Percentiles rank a stretch among this genome's conserved stretches.
Conservation (phyloP, 768 basidiomycete genomes). For the Coprinopsis cinerea region DNA sequence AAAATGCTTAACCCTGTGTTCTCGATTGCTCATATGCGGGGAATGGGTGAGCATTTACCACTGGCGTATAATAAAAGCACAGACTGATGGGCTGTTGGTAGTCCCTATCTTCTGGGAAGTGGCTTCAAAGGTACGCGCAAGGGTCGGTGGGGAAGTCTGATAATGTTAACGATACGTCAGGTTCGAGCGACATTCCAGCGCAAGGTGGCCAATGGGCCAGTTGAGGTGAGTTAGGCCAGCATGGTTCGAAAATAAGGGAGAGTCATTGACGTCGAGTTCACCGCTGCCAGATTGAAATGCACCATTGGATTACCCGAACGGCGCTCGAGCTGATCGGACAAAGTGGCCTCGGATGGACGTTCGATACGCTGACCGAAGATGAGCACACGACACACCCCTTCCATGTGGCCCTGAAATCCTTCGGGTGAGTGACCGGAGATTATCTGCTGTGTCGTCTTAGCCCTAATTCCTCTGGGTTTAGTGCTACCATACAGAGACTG, state of each 20-base stretch:
- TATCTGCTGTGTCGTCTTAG: not conserved
- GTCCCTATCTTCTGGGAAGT: slow-evolving; percentile 31
- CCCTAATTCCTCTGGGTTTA: not conserved
- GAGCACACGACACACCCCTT: slow-evolving; percentile 24
- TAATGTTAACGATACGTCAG: slow-evolving; percentile 12
- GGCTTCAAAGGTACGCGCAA: slow-evolving; percentile 19
- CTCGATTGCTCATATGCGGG: slow-evolving; percentile 34
- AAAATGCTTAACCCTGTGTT: slow-evolving; percentile 43
- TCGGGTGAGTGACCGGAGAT: slow-evolving; percentile 27
- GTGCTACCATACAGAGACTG: slow-evolving; percentile 10
- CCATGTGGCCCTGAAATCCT: slow-evolving; percentile 21
- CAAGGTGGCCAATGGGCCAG: slow-evolving; percentile 24
- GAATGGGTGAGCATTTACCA: slow-evolving; percentile 17
- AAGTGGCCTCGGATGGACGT: slow-evolving; percentile 41
- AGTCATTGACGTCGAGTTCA: not conserved
- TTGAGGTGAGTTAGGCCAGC: slow-evolving; percentile 21
- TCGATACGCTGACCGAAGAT: slow-evolving; percentile 33
- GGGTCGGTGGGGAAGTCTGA: not conserved
- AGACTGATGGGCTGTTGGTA: slow-evolving; percentile 9
- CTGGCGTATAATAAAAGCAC: not conserved
- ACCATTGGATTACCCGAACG: slow-evolving; percentile 34
- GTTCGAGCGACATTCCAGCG: slow-evolving; percentile 22
- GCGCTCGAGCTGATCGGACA: slow-evolving; percentile 47
- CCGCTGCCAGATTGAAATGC: slow-evolving; percentile 27
- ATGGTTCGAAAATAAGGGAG: too few species aligned